phyloP scores from a whole-genome alignment of 495 filamentous ascomycete species.

The Xylaria sp. region DNA sequence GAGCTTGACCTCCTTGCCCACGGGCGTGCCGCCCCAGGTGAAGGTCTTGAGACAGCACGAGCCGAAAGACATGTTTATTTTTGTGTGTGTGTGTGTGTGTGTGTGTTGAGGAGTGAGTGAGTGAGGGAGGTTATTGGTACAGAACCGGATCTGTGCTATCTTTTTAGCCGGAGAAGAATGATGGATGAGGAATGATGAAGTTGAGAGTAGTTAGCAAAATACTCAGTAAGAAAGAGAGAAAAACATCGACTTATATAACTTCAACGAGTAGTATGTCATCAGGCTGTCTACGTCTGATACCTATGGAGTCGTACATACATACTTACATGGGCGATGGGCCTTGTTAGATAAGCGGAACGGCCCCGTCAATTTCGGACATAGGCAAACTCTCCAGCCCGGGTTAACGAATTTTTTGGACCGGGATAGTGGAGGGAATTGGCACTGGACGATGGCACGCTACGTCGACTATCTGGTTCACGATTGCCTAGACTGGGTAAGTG shows the following conservation, averaged over 20 bases:
- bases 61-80: conserved; percentile 33
- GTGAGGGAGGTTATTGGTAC: not conserved
- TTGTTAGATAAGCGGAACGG: not conserved
- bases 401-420: conserved; percentile 8
- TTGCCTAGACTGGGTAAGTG: not conserved
- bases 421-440: not conserved
- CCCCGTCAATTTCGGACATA: conserved; percentile 21
- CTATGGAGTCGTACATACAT: not conserved
- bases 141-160: not conserved
- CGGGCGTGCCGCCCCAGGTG: conserved; percentile 56
- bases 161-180: not conserved
- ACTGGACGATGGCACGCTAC: not conserved
- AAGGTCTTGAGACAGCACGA: conserved; percentile 51
- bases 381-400: not conserved
- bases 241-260: conserved; percentile 2
- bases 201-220: not conserved
- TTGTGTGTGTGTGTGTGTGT: no score
- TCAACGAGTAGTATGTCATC: not conserved
- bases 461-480: not conserved
- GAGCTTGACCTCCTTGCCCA: conserved; percentile 47
- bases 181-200: not conserved
- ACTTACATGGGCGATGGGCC: not conserved
- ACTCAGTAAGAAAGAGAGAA: not conserved
- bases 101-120: no score
- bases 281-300: not conserved